Conservation (phyloP, 2,329 filamentous ascomycete genomes). For the Fusarium tanahbumbuense region DNA sequence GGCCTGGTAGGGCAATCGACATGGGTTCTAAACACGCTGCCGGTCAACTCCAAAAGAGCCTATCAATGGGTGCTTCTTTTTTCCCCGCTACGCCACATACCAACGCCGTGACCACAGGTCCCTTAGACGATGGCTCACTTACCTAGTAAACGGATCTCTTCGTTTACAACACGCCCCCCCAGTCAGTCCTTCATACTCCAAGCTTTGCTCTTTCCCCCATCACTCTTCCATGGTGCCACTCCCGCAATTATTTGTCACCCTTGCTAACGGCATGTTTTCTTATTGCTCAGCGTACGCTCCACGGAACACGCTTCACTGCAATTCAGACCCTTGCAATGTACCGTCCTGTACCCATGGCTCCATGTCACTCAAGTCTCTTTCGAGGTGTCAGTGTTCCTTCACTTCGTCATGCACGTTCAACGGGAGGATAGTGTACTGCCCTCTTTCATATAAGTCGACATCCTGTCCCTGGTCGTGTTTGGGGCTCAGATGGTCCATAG, state of each 20-base stretch:
- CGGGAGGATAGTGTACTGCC: slow-evolving; percentile 43
- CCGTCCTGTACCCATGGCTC: slow-evolving; percentile 40
- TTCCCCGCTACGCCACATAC: slow-evolving; percentile 49
- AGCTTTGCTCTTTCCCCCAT: slow-evolving; percentile 36
- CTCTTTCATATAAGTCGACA: slow-evolving; percentile 50
- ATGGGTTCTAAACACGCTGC: slow-evolving; percentile 39
- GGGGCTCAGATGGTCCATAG: slow-evolving; percentile 49
- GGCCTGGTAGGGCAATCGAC: slow-evolving; percentile 42
- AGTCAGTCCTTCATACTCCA: slow-evolving; percentile 29
- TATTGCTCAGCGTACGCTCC: slow-evolving; percentile 43
- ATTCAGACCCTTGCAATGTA: slow-evolving; percentile 44
- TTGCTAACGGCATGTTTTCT: slow-evolving; percentile 40
- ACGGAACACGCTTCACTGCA: slow-evolving; percentile 37
- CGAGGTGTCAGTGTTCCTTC: slow-evolving; percentile 44
- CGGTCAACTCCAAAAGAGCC: slow-evolving; percentile 33
- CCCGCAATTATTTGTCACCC: slow-evolving; percentile 42
- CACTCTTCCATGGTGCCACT: slow-evolving; percentile 44
- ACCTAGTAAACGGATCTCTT: slow-evolving; percentile 35
- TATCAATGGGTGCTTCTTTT: slow-evolving; percentile 46
- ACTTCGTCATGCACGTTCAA: slow-evolving; percentile 48
- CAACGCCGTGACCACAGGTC: slow-evolving; percentile 44
- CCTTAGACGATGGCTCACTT: slow-evolving; percentile 40
- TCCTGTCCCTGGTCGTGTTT: slow-evolving; percentile 47
- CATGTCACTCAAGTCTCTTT: slow-evolving; percentile 46
- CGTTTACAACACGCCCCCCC: slow-evolving; percentile 32